phyloP scores from a whole-genome alignment of 2,329 filamentous ascomycete genomes.

The Ceratocystis albifundus region DNA sequence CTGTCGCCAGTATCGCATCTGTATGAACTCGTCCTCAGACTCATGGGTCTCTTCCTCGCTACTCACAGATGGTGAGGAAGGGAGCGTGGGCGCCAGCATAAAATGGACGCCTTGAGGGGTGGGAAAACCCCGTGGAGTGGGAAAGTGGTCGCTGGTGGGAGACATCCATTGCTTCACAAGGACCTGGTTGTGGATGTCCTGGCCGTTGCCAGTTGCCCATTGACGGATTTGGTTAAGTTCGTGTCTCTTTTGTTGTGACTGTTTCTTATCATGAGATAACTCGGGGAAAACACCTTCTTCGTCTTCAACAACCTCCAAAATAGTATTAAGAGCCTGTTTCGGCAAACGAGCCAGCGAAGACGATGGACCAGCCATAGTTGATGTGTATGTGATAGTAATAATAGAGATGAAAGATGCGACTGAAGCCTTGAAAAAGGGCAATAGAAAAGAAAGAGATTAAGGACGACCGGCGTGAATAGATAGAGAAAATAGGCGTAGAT shows the following conservation, averaged over 20 bases:
- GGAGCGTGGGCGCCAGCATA: slow-evolving; percentile 50
- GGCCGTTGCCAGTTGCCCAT: slow-evolving; percentile 13
- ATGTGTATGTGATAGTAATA: neutral
- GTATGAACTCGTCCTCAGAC: slow-evolving; percentile 1
- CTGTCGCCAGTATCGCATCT: slow-evolving; percentile 26
- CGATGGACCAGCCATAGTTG: slow-evolving; percentile 24
- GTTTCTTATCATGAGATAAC: neutral
- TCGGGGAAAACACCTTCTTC: neutral
- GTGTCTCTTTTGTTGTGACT: neutral
- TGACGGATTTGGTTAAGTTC: neutral
- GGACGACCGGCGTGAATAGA: slow-evolving; percentile 13
- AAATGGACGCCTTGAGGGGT: slow-evolving; percentile 58
- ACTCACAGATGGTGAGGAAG: slow-evolving; percentile 47
- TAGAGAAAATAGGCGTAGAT: slow-evolving; percentile 12
- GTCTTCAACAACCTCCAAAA: slow-evolving; percentile 48
- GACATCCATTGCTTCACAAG: slow-evolving; percentile 49
- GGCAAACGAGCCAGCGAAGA: slow-evolving; percentile 44
- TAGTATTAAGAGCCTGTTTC: slow-evolving; percentile 50
- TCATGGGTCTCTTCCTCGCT: slow-evolving; percentile 35
- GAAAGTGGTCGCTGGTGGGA: slow-evolving; percentile 52
- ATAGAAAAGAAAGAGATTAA: slow-evolving; percentile 13
- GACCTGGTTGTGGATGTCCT: slow-evolving; percentile 30
- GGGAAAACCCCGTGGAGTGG: slow-evolving; percentile 43
- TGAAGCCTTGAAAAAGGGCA: neutral
- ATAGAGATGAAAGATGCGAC: slow-evolving; percentile 27